Base-by-base conservation (phyloP, 1,284 basidiomycete species). In the Cryptococcus jaspeensis region DNA sequence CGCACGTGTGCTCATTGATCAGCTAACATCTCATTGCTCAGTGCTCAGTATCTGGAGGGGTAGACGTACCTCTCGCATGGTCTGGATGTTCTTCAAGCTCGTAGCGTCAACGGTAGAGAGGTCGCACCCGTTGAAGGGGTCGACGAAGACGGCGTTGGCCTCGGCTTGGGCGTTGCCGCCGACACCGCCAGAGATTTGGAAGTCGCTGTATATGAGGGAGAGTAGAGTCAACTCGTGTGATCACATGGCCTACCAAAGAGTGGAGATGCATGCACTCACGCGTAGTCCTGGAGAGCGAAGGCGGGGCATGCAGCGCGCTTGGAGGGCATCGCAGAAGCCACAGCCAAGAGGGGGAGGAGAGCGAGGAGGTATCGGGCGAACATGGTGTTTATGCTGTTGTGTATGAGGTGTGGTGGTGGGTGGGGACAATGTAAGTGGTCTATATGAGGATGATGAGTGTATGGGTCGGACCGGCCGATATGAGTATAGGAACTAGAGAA, bases 111-210 rank as follows among this genome's bases (percentile, higher is more conserved):
- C 69, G 1, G 74, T 74, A 13, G 74, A 56, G 41, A 58, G 74
- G 58, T 82, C 80, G 13, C 73, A 69, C 32, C 67, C 71, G 2
- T 53, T 53, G 66, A 82, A 81, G 20, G 79, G 78, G 52, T 71
- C 78, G 62, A 60, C 20, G 55, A 37, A 59, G 45, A 80, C 75
- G 5, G 79, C 79, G 58, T 78, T 75, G 2, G 81, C 80, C 57
- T 80, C 59, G 0, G 79, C 78, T 50, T 73, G 54, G 0, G 80
- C 80, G 42, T 78, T 71, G 5, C 81, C 81, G 11, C 72, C 79
- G 11, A 73, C 70, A 28, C 80, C 80, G 60, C 79, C 76, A 3
- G 80, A 81, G 54, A 82, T 82, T 66, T 82, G 81, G 78, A 82
- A 81, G 39, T 74, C 69, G 22, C 56, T 58, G 28, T 6, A 20